phyloP scores from a whole-genome alignment of 495 filamentous ascomycete species.

The Friedmanniomyces simplex region DNA sequence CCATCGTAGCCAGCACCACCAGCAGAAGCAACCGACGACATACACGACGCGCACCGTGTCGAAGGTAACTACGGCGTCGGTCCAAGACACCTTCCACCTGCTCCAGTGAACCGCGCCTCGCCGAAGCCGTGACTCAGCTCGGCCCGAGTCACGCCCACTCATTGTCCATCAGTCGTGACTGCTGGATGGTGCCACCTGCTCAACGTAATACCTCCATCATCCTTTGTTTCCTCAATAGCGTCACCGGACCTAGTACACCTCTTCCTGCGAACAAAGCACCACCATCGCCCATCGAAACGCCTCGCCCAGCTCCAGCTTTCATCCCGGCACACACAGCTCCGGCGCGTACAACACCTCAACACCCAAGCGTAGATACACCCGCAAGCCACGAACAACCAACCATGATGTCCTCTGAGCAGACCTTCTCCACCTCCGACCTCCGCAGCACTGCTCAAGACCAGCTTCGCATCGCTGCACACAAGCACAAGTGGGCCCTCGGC shows the following conservation, averaged over 20 bases:
- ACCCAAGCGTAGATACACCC: neutral
- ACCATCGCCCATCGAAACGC: neutral
- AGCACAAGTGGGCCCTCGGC: slow-evolving; percentile 47
- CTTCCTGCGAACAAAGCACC: neutral
- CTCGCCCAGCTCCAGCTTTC: neutral
- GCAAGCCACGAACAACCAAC: neutral
- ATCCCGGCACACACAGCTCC: neutral
- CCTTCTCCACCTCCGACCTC: slow-evolving; percentile 33
- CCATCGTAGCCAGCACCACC: neutral
- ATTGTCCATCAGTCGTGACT: neutral
- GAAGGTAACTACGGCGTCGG: neutral
- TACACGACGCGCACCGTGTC: neutral
- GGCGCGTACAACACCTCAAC: neutral
- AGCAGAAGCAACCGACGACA: neutral
- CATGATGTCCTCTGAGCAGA: slow-evolving; percentile 30
- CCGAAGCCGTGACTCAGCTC: slow-evolving; percentile 1
- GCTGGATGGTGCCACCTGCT: neutral
- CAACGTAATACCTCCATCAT: neutral
- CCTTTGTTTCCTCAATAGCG: slow-evolving; percentile 3
- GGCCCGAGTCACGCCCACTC: slow-evolving; percentile 1
- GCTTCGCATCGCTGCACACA: slow-evolving; percentile 40
- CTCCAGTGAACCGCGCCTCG: neutral
- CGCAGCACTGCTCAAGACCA: slow-evolving; percentile 31
- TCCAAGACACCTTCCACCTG: neutral
- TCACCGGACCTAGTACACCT: neutral